Base-by-base conservation (phyloP, 192 early-diverging fungal species). In the Coemansia javaensis region DNA sequence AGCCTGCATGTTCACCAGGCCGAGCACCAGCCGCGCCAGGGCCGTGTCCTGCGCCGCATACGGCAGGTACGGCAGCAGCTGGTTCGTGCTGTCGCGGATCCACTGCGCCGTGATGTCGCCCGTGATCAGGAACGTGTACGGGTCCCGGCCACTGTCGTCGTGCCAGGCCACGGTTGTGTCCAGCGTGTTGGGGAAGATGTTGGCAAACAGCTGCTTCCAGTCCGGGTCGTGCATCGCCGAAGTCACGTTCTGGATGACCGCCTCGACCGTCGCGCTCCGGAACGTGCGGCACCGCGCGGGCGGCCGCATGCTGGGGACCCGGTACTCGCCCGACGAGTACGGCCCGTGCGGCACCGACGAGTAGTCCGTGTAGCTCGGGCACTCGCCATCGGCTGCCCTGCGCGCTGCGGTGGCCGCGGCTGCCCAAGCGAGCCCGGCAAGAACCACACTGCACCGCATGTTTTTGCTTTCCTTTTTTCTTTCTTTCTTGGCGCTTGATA, bases 71-170 rank as follows among this genome's bases (percentile, higher is more conserved):
- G 82, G 81, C 13, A 69, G 40, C 1, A 87, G 56, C 48, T 87
- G 85, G 63, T 87, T 83, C 11, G 85, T 74, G 16, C 82, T 84
- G 57, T 88, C 85, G 24, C 85, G 79, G 7, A 88, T 68, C 85
- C 85, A 88, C 77, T 85, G 85, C 15, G 85, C 85, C 0, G 60
- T 71, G 20, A 71, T 88, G 47, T 88, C 85, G 23, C 85, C 85
- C 0, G 85, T 88, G 1, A 88, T 75, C 7, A 88, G 51, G 59
- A 88, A 86, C 2, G 83, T 75, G 22, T 75, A 76, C n/a, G 80
- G 78, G 21, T 40, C 44, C 15, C 59, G 41, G 8, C 44, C 22
- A 25, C 61, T 57, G 14, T 44, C n/a, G 24, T 69, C 39, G 43
- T 75, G 67, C 79, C 75, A 84, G 6, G 77, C 76, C 1, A 87